Evolutionary conservation across 2,329 filamentous ascomycete genomes (phyloP), one percentile per base, ranked within the genome.

Genomic region (Penicillium sclerotiorum): DNA sequence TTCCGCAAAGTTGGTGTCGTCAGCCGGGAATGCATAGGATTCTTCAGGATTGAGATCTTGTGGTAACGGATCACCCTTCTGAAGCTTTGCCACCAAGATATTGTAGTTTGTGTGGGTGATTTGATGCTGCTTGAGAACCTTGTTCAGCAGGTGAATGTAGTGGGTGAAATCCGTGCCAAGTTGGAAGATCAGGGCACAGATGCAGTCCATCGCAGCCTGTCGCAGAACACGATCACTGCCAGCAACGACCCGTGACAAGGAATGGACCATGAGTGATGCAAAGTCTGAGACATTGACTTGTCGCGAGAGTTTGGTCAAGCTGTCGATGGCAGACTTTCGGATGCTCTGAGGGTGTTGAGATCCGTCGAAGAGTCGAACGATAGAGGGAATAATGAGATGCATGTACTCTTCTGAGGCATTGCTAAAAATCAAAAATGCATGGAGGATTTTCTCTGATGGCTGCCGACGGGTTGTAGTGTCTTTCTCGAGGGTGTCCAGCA

Each of bases 241-340:
- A 12, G 85, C 83, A 44, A 97, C 79, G 4, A 97, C 85, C 56
- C 94, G 83, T 2, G 90, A 89, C 6, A 99, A 78, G 1, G 93
- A 93, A 66, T 99, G 95, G 32, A 99, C 91, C 67, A 99, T 97
- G 67, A 94, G 90, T 12, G 93, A 91, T 5, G 95, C 91, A 67
- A 93, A 97, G 69, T 99, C 94, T 36, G 95, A 96, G 18, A 99
- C 84, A 65, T 99, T 99, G 61, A 99, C 94, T 70, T 96, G 91
- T 45, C 92, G 87, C 6, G 94, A 97, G 15, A 99, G 85, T 66
- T 94, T 93, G 18, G 91, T 93, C 52, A 99, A 86, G 0, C 91
- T 95, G 63, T 99, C 95, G 59, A 99, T 97, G 0, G 93, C 93
- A 20, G 86, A 85, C 70, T 91, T 95, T 45, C 90, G 83, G 40